phyloP scores from a whole-genome alignment of 1,139 yeast genomes.

The Suzukiozyma palmioleophila region DNA sequence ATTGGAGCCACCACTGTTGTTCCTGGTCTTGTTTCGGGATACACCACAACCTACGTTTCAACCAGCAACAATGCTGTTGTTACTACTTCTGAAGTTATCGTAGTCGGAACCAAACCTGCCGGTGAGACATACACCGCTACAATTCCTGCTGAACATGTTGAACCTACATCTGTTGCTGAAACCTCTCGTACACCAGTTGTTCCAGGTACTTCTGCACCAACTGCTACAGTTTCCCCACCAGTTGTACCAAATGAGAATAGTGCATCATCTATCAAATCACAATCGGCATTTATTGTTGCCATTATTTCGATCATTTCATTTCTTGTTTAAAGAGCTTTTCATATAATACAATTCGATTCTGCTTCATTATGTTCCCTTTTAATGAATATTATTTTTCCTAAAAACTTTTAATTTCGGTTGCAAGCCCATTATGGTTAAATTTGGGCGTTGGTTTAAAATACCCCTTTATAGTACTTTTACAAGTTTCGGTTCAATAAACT shows the following conservation, averaged over 20 bases:
- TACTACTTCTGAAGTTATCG: slow-evolving; percentile 13
- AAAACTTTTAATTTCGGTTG: too few species aligned
- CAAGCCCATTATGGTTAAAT: too few species aligned
- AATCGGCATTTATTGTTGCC: too few species aligned
- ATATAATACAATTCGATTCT: too few species aligned
- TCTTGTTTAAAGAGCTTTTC: too few species aligned
- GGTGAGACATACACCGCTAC: slow-evolving; percentile 4
- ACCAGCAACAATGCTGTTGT: slow-evolving; percentile 14
- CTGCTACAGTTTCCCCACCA: not conserved
- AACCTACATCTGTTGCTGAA: slow-evolving; percentile 51
- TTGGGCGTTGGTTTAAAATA: too few species aligned
- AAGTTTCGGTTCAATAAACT: too few species aligned
- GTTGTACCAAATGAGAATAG: not conserved
- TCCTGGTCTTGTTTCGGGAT: slow-evolving; percentile 10
- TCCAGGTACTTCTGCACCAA: not conserved
- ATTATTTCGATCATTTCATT: too few species aligned
- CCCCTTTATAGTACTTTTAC: too few species aligned
- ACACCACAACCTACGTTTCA: slow-evolving; percentile 15
- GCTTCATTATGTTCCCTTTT: too few species aligned
- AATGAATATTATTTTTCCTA: too few species aligned
- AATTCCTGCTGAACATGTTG: slow-evolving; percentile 15
- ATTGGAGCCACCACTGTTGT: slow-evolving; percentile 4
- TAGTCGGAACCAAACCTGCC: slow-evolving; percentile 6
- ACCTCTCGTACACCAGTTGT: not conserved
- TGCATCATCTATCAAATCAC: not conserved